Conservation (phyloP, 495 filamentous ascomycete species). For the Neurospora terricola region DNA sequence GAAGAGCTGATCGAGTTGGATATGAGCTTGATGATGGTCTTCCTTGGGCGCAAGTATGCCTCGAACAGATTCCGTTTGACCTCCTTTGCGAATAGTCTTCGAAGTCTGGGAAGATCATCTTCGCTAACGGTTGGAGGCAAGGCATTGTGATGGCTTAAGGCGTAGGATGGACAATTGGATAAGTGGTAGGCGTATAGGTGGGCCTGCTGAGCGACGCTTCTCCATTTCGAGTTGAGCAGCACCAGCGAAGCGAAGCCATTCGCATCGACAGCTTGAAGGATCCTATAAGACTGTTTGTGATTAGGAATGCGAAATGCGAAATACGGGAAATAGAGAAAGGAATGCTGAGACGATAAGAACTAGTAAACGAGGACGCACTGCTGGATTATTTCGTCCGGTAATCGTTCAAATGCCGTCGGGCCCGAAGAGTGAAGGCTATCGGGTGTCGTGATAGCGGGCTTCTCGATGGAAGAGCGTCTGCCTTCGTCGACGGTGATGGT, state of each 20-base stretch:
- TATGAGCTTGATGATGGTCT: constrained; percentile 66
- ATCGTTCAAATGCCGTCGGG: constrained; percentile 29
- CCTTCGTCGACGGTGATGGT: constrained; percentile 10
- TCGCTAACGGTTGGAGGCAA: constrained; percentile 33
- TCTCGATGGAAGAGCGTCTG: constrained; percentile 24
- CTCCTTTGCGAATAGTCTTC: constrained; percentile 57
- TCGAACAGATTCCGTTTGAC: constrained; percentile 74
- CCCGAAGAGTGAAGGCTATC: neutral
- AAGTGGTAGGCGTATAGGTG: constrained; percentile 71
- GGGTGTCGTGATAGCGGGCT: constrained; percentile 17
- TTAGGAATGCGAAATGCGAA: neutral
- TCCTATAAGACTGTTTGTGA: constrained; percentile 38
- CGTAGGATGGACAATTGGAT: constrained; percentile 57
- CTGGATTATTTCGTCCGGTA: constrained; percentile 42
- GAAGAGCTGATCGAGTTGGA: constrained; percentile 76
- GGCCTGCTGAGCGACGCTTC: constrained; percentile 57
- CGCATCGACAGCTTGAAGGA: constrained; percentile 63
- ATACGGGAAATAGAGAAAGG: neutral
- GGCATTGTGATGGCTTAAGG: constrained; percentile 37
- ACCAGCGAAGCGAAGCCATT: constrained; percentile 74
- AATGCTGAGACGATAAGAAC: neutral
- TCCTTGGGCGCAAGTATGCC: constrained; percentile 58
- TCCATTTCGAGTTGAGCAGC: constrained; percentile 74
- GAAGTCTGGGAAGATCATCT: constrained; percentile 48
- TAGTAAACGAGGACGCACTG: constrained; percentile 27